Evolutionary conservation across 2,329 filamentous ascomycete genomes (phyloP), one percentile per base, ranked within the genome.

Genomic region (Scorias spongiosa): DNA sequence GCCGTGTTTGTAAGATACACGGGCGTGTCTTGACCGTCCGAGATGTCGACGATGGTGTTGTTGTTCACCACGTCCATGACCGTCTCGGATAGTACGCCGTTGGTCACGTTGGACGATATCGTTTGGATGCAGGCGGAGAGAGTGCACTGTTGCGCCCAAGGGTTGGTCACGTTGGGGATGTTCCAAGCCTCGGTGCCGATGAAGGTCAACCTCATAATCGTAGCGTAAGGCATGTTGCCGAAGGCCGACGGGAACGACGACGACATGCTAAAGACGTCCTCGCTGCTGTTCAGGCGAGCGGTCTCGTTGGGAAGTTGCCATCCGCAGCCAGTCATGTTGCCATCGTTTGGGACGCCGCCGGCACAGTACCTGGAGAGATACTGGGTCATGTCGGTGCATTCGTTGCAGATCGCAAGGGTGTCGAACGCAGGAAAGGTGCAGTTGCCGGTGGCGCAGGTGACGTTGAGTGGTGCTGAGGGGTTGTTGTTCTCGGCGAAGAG

Each of bases 371-470:
- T 36, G 11, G 42, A 26, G 40, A 48, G 43, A 26, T 43, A 14
- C n/a, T 36, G 40, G 14, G 44, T 38, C 29, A 48, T 44, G 26
- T 42, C 46, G 30, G 44, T 29, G 26, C 46, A 48, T 10, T 42
- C 29, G 20, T 30, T 39, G 46, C 59, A 62, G 15, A 61, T 48
- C 0, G 54, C 58, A 6, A 63, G 52, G 0, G 58, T 59, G 40
- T 57, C 54, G 40, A 57, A 62, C 2, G 45, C 39, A 4, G 50
- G 41, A 37, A 53, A 62, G 1, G 55, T 61, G 38, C 59, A 62
- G 43, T 60, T 62, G 12, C 58, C 59, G 2, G 55, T 59, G 30
- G 60, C 47, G 41, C 60, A 63, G 29, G 48, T 50, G 42, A 53
- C 47, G 26, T 46, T 47, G 10, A 51, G 41, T 6, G 43, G 49